Conservation (phyloP, 257 asterid species). For the Jacaranda mimosifolia region DNA sequence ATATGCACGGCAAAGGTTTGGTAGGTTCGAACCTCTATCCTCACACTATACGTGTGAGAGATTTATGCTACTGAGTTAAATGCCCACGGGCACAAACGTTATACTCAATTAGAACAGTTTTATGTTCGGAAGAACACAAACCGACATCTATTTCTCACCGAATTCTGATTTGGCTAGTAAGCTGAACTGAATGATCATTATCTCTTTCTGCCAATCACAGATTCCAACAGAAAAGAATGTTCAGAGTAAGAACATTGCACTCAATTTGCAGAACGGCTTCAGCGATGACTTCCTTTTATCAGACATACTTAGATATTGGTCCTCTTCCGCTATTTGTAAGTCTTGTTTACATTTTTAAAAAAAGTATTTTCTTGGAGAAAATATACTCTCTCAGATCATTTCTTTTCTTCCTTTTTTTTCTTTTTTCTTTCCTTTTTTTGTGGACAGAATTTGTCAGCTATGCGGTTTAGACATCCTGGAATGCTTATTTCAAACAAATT, state of each 20-base stretch:
- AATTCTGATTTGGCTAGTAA: no score
- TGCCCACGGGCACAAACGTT: no score
- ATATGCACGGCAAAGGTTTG: no score
- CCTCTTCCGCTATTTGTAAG: slow-evolving; percentile 33
- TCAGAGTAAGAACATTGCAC: slow-evolving; percentile 29
- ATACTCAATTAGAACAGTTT: no score
- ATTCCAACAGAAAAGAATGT: slow-evolving; percentile 37
- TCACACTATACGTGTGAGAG: no score
- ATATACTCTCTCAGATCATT: neutral
- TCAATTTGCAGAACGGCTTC: slow-evolving; percentile 23
- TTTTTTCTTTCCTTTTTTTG: neutral
- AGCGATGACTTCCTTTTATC: slow-evolving; percentile 5
- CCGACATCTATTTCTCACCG: no score
- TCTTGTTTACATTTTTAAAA: neutral
- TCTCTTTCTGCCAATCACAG: neutral
- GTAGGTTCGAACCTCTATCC: no score
- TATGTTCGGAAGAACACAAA: no score
- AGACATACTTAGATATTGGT: slow-evolving; percentile 15
- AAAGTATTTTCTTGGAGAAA: neutral
- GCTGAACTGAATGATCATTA: neutral
- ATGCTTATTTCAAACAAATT: neutral
- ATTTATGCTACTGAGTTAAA: no score
- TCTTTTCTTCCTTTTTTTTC: no score
- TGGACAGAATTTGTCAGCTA: neutral
- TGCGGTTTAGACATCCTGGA: slow-evolving; percentile 21